Evolutionary conservation across 2,329 filamentous ascomycete species (phyloP).

Genomic region (Ceratocystis harringtonii): DNA sequence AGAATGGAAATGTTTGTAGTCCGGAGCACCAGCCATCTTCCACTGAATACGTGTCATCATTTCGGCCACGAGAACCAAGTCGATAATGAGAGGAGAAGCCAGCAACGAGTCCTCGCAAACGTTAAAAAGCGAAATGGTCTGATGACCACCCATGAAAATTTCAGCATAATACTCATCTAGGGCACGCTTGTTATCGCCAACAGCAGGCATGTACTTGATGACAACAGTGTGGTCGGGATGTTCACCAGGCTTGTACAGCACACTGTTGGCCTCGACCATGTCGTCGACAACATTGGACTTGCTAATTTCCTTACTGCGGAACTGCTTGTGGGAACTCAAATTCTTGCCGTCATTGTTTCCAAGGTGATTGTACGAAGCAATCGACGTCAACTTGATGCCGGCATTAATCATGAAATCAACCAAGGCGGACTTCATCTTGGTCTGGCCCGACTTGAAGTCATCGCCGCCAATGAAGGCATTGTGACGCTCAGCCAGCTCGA

Average conservation of each 20-base stretch:
- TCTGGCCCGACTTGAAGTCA: constrained; percentile 99
- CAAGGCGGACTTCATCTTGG: constrained; percentile 99
- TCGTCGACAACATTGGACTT: constrained; percentile 99
- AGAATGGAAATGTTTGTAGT: constrained; percentile 90
- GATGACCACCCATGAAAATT: constrained; percentile 97
- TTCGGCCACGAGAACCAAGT: constrained; percentile 82
- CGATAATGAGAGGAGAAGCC: constrained; percentile 92
- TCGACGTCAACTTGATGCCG: constrained; percentile 96
- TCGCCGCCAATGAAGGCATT: constrained; percentile 88
- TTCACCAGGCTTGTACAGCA: constrained; percentile 82
- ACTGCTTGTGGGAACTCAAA: constrained; percentile 90
- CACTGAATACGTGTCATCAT: constrained; percentile 98
- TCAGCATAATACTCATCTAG: constrained; percentile 98
- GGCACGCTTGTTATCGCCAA: constrained; percentile 97
- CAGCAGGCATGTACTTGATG: constrained; percentile 99
- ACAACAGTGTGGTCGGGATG: constrained; percentile 97
- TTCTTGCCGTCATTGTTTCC: constrained; percentile 99
- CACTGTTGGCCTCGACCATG: constrained; percentile 91
- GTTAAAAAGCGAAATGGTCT: constrained; percentile 96
- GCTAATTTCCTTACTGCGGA: constrained; percentile 98
- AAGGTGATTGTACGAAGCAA: constrained; percentile 97
- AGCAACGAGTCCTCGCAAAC: constrained; percentile 97
- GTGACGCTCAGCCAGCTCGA: constrained; percentile 77
- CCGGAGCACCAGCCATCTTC: constrained; percentile 49
- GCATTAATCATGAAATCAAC: constrained; percentile 98